Percentiles rank a stretch among this genome's conserved stretches.
Conservation (phyloP, 768 basidiomycete species). For the Amanita subjunquillea region DNA sequence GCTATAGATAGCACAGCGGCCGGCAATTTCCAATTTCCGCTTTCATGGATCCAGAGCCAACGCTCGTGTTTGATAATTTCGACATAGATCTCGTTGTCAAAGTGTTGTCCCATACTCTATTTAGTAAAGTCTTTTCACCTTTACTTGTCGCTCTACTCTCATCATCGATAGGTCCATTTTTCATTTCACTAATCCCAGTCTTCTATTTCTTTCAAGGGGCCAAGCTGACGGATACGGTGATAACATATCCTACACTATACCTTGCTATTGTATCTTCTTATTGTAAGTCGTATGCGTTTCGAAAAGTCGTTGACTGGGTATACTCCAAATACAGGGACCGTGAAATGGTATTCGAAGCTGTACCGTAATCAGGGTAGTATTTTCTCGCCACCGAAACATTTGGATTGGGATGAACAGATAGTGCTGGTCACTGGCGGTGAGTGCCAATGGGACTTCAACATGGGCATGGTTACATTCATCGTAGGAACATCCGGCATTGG, state of each 20-base stretch:
- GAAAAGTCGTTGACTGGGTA: not conserved
- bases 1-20: no score
- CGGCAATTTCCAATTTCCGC: no score
- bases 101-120: conserved; percentile 66
- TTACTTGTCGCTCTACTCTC: conserved; percentile 4
- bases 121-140: conserved; percentile 41
- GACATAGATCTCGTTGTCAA: conserved; percentile 74
- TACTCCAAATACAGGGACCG: conserved; percentile 36
- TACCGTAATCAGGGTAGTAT: conserved; percentile 69
- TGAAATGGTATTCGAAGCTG: conserved; percentile 60
- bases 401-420: conserved; percentile 82
- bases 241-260: conserved; percentile 45
- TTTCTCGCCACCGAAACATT: conserved; percentile 50
- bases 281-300: conserved; percentile 40
- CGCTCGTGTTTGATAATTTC: conserved; percentile 56
- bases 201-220: conserved; percentile 69
- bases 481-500: conserved; percentile 85
- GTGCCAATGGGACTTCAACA: conserved; percentile 7
- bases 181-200: conserved; percentile 68
- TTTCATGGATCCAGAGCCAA: conserved; percentile 26
- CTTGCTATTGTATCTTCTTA: conserved; percentile 48
- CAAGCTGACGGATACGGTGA: conserved; percentile 35
- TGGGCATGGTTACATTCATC: not conserved
- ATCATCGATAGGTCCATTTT: conserved; percentile 63
- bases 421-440: conserved; percentile 86